Evolutionary conservation across 441 rosid genomes (phyloP).

Genomic region (Omphalea diandra): DNA sequence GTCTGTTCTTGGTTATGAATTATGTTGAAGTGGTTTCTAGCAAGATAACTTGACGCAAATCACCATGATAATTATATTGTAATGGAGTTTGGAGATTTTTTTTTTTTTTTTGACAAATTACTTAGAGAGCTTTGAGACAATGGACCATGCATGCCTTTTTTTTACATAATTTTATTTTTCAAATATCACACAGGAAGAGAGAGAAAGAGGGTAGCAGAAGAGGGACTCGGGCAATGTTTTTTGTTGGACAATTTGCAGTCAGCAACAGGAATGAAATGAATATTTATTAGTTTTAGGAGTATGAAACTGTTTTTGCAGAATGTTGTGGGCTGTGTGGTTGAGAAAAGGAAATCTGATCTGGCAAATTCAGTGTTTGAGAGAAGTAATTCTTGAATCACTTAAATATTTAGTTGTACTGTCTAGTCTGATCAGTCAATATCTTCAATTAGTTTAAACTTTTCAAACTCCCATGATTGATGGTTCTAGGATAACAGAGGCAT

Average conservation of each 20-base stretch:
- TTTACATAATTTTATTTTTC: no score
- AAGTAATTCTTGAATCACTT: no score
- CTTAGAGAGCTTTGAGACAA: background rate
- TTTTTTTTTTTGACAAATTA: background rate
- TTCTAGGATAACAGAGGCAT: background rate
- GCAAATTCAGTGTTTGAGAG: background rate
- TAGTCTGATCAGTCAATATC: background rate
- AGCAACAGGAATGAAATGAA: background rate
- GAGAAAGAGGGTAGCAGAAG: background rate
- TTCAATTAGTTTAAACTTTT: conserved; percentile 2
- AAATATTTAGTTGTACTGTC: background rate
- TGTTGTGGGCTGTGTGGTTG: background rate
- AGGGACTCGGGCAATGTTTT: background rate
- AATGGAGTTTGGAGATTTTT: conserved; percentile 4
- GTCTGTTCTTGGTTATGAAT: background rate
- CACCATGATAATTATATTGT: background rate
- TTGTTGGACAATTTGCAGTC: background rate
- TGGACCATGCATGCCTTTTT: background rate
- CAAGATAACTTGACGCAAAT: background rate
- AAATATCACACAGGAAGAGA: background rate
- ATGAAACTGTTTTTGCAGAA: background rate
- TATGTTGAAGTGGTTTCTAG: background rate
- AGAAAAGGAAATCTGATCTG: background rate
- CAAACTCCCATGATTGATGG: background rate
- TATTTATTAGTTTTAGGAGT: background rate